These are phyloP conservation scores for Pythium apleroticum DNA, from an alignment of 352 stramenopile genomes.

Conservation along the genomic window DNA sequence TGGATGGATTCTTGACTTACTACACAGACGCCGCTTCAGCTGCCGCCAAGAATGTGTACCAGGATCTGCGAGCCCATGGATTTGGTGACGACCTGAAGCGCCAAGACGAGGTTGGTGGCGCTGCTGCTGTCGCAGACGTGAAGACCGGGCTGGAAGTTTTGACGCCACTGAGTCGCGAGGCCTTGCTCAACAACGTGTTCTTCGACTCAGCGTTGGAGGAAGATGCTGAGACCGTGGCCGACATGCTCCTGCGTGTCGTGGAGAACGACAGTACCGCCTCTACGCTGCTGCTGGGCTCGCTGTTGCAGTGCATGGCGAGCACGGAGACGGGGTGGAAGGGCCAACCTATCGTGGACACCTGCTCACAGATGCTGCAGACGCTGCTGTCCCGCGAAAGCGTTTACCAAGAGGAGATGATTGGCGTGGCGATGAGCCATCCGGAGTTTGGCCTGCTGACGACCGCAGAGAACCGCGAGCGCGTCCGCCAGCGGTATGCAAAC, in stretches of 20 bases:
- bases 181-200: slow-evolving; percentile 79
- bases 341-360: slow-evolving; percentile 79
- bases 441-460: slow-evolving; percentile 74
- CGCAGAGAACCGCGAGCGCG: slow-evolving; percentile 61
- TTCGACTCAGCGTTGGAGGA: slow-evolving; percentile 86
- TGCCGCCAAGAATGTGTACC: slow-evolving; percentile 75
- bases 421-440: slow-evolving; percentile 60
- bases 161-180: slow-evolving; percentile 54
- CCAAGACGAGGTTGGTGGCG: slow-evolving; percentile 18
- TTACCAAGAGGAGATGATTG: slow-evolving; percentile 63
- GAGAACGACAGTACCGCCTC: slow-evolving; percentile 64
- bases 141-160: slow-evolving; percentile 48
- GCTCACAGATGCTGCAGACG: slow-evolving; percentile 55
- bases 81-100: slow-evolving; percentile 83
- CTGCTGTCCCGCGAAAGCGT: slow-evolving; percentile 62
- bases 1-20: slow-evolving; percentile 79
- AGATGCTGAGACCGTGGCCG: slow-evolving; percentile 77
- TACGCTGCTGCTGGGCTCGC: slow-evolving; percentile 53
- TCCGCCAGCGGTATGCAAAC: slow-evolving; percentile 64
- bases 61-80: slow-evolving; percentile 76
- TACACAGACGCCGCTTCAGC: slow-evolving; percentile 79
- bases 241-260: slow-evolving; percentile 72
- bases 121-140: slow-evolving; percentile 29
- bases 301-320: slow-evolving; percentile 78
- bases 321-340: slow-evolving; percentile 88